Evolutionary conservation across 257 asterid species (phyloP), one percentile per base, ranked within the genome.

Genomic region (Nicotiana noctiflora): DNA sequence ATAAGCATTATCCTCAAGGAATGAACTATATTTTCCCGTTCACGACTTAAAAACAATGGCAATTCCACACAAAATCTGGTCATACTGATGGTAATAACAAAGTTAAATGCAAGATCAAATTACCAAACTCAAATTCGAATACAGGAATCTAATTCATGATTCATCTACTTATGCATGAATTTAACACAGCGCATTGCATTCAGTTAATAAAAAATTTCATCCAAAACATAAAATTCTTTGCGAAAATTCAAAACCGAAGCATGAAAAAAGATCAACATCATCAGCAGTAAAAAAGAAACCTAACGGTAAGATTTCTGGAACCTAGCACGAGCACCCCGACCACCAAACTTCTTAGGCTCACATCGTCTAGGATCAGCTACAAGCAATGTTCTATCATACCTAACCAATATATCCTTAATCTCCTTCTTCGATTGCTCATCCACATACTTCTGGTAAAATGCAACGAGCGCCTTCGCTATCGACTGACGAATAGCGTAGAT

Each of bases 281-380:
- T 1, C 18, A 67, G 29, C 17, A 66, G 19, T 66, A 18, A 18
- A 66, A 34, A 9, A 37, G 18, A 51, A 13, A 7, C 56, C 15
- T 51, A 67, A 37, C 76, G 76, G 53, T 67, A 67, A n/a, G 76
- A 67, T 37, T 34, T 67, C 76, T 67, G 76, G 29, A 66, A 66
- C 52, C 75, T 66, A 66, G 75, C 18, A 66, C 75, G 75, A 32
- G 75, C 75, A 66, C 76, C 76, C n/a, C 76, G 76, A n/a, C 76
- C 76, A 67, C 76, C 76, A 67, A 67, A 67, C 55, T 67, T 67
- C 76, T 37, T 67, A 5, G 76, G 76, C 76, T 67, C 76, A 37
- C 76, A 34, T 67, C 76, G 53, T n/a, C 76, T 34, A 18, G 76
- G 76, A 67, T 67, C 76, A 37, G 76, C 76, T 34, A 34, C 76